Conservation (phyloP, 2,329 filamentous ascomycete species). For the Ambrosiella xylebori region DNA sequence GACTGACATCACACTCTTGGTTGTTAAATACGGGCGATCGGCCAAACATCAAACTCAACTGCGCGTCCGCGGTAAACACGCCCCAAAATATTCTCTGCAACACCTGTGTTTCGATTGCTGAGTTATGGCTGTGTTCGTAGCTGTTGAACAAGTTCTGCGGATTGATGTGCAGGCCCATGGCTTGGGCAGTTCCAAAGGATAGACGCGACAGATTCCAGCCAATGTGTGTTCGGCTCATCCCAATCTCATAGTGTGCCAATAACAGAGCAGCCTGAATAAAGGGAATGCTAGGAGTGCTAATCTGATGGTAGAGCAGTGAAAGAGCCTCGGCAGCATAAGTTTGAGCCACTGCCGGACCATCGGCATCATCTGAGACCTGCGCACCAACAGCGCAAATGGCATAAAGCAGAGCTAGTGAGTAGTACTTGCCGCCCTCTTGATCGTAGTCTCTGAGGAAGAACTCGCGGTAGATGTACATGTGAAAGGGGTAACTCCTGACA, state of each 20-base stretch:
- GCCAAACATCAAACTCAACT: constrained; percentile 33
- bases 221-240: constrained; percentile 29
- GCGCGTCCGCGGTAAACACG: constrained; percentile 32
- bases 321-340: constrained; percentile 29
- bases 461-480: constrained; percentile 33
- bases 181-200: constrained; percentile 32
- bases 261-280: constrained; percentile 28
- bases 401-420: constrained; percentile 31
- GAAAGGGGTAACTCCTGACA: constrained; percentile 29
- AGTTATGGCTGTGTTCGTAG: constrained; percentile 18
- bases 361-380: constrained; percentile 25
- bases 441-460: constrained; percentile 34
- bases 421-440: constrained; percentile 28
- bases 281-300: constrained; percentile 30
- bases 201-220: constrained; percentile 36
- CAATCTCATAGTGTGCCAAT: constrained; percentile 30
- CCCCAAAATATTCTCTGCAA: constrained; percentile 33
- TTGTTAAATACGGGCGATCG: constrained; percentile 32
- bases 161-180: constrained; percentile 35
- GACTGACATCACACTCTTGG: constrained; percentile 30
- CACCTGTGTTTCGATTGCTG: constrained; percentile 28
- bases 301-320: constrained; percentile 25
- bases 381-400: constrained; percentile 32
- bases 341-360: constrained; percentile 22
- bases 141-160: constrained; percentile 31